Conservation (phyloP, 768 basidiomycete species). For the Dentipellis fragilis region DNA sequence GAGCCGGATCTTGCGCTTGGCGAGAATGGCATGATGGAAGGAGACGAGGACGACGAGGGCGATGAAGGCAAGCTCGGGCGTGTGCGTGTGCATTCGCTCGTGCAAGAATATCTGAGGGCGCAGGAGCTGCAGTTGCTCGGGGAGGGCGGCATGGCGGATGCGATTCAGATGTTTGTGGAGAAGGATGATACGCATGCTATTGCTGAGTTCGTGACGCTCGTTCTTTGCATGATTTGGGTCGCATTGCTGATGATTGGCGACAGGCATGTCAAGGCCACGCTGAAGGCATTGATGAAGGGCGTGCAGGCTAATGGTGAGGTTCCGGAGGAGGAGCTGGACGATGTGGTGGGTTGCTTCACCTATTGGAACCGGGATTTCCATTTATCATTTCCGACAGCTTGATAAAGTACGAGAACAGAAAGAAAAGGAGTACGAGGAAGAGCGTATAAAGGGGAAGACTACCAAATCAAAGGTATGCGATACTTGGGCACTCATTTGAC, state of each 20-base stretch:
- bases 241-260: not conserved
- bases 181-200: conserved; percentile 97
- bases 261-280: conserved; percentile 56
- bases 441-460: conserved; percentile 22
- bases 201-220: conserved; percentile 47
- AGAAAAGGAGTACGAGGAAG: conserved; percentile 52
- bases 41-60: conserved; percentile 8
- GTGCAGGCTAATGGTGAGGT: conserved; percentile 57
- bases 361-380: not conserved
- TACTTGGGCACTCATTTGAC: too few species aligned
- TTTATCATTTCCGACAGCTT: conserved; percentile 32
- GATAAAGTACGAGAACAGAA: conserved; percentile 61
- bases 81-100: conserved; percentile 80
- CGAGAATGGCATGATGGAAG: conserved; percentile 39
- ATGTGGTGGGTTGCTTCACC: conserved; percentile 40
- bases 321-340: conserved; percentile 68
- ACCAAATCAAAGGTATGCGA: not conserved
- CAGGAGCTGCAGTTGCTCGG: conserved; percentile 90
- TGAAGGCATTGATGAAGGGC: conserved; percentile 56
- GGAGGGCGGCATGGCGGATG: conserved; percentile 86
- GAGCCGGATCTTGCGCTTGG: conserved; percentile 45
- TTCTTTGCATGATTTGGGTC: not conserved
- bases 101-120: conserved; percentile 83
- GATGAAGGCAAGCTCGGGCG: conserved; percentile 41
- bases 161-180: conserved; percentile 91